Conservation (phyloP, 2,329 filamentous ascomycete species). For the Penicillium sp. region DNA sequence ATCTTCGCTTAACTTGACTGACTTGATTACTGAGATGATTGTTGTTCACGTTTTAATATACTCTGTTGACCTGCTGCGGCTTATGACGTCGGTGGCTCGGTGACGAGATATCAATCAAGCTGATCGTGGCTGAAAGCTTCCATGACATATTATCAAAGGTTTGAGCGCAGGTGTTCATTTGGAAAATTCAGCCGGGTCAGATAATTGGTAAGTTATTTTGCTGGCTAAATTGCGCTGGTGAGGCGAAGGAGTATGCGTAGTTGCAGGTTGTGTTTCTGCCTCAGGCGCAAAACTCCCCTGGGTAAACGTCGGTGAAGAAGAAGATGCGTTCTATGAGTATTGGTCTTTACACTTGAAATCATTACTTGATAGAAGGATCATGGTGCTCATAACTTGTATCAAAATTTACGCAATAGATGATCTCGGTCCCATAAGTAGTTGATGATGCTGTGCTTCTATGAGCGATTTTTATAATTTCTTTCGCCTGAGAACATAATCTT, state of each 20-base stretch:
- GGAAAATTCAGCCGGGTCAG: neutral
- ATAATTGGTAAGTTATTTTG: neutral
- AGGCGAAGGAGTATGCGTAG: neutral
- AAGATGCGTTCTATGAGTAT: neutral
- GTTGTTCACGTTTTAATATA: neutral
- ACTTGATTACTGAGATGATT: neutral
- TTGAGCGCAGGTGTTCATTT: neutral
- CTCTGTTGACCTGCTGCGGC: neutral
- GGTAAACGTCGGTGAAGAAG: neutral
- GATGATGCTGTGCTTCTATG: neutral
- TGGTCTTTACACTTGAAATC: neutral
- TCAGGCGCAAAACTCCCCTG: neutral
- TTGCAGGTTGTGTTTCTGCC: neutral
- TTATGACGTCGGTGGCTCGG: conserved; percentile 9
- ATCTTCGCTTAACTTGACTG: neutral
- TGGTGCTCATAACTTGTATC: neutral
- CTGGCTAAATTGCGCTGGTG: neutral
- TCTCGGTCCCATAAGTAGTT: neutral
- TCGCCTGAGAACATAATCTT: neutral
- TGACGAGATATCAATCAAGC: neutral
- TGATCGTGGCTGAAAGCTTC: neutral
- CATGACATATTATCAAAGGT: neutral
- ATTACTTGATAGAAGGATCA: neutral
- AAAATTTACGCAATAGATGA: neutral
- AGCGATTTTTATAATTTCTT: neutral